Base-by-base conservation (phyloP, 2,329 filamentous ascomycete species). In the Plectosphaerella plurivora region DNA sequence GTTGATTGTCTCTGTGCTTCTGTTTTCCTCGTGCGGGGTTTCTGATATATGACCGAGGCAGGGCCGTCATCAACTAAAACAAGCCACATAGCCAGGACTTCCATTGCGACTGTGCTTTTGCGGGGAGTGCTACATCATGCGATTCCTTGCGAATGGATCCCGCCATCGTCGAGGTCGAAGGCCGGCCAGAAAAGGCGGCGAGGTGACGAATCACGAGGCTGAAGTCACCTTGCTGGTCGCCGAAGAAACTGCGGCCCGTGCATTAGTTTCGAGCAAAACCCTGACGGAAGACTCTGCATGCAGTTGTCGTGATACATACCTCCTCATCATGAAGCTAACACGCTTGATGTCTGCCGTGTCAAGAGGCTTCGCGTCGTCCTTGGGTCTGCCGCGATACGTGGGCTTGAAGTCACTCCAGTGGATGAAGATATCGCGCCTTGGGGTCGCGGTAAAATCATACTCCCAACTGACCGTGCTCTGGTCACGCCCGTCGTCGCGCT, bases 311-410 rank as follows among this genome's bases (percentile, higher is more conserved):
- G n/a, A 9, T 4, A 64, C 73, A 53, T 68, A 90, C 89, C 89
- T 94, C 65, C 90, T 74, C 76, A 88, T 88, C 89, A 94, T 92
- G 54, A 94, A 75, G 49, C 84, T 86, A 28, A 93, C 73, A 46
- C 87, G 76, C 68, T 81, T 87, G 39, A 94, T 73, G 44, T 73
- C 72, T 47, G 73, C 73, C 56, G 79, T 61, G 59, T 91, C 73
- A 59, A 94, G 65, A 5, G 78, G 74, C 52, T 74, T 66, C 0
- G 81, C 81, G 68, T 87, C 83, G 16, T 78, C 69, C 63, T 81
- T 78, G 55, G 84, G 76, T 60, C 78, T 81, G 0, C 90, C 90
- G 4, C 89, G 76, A 67, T 91, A 94, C 2, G 86, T 93, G 1
- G 89, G 73, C 63, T 81, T 82, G 56, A 95, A 82, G 22, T 79